Conservation (phyloP, 2,329 filamentous ascomycete genomes). For the Hypomyces rosellus region DNA sequence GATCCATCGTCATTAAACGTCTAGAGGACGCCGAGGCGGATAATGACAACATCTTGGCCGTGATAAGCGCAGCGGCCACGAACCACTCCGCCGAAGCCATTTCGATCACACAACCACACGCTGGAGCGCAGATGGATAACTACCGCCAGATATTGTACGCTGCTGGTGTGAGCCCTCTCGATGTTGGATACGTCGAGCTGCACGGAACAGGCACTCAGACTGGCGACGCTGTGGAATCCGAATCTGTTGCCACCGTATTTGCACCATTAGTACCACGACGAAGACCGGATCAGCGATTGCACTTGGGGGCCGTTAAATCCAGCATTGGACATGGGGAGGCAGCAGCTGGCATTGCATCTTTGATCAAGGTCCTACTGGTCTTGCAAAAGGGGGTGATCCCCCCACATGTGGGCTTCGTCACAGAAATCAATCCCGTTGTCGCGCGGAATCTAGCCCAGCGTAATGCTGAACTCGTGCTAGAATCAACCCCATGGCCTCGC, state of each 20-base stretch:
- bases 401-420: conserved; percentile 49
- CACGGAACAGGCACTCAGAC: conserved; percentile 88
- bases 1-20: conserved; percentile 42
- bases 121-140: conserved; percentile 53
- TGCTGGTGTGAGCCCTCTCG: conserved; percentile 68
- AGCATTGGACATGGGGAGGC: conserved; percentile 61
- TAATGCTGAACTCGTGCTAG: conserved; percentile 32
- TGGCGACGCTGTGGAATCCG: conserved; percentile 78
- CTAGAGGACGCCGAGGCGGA: conserved; percentile 43
- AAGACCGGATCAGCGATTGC: conserved; percentile 42
- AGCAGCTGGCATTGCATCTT: conserved; percentile 46
- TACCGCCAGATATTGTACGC: conserved; percentile 61
- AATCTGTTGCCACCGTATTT: conserved; percentile 59
- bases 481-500: conserved; percentile 29
- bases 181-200: conserved; percentile 82
- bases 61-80: conserved; percentile 56
- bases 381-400: conserved; percentile 41
- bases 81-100: conserved; percentile 66
- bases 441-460: conserved; percentile 35
- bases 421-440: conserved; percentile 37
- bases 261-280: conserved; percentile 41
- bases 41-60: conserved; percentile 59
- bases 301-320: conserved; percentile 57
- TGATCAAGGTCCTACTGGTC: conserved; percentile 54
- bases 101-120: conserved; percentile 67